Conservation (phyloP, 2,329 filamentous ascomycete species). For the Apiospora malaysiana region DNA sequence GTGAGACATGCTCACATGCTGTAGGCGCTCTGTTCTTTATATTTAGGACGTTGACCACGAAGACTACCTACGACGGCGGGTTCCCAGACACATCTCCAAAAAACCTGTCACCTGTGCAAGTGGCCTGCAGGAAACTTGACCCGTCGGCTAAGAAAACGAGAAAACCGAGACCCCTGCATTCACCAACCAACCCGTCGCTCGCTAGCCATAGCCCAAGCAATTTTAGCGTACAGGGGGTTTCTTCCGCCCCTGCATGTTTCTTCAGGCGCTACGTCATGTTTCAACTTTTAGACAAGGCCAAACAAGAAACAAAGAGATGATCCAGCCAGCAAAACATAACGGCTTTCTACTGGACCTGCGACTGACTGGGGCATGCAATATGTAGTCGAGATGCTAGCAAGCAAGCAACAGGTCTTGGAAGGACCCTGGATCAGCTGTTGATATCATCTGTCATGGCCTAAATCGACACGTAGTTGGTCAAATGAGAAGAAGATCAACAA, state of each 20-base stretch:
- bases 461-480: neutral
- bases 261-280: constrained; percentile 15
- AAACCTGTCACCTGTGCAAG: neutral
- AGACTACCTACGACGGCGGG: neutral
- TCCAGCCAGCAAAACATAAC: constrained; percentile 7
- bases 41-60: neutral
- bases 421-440: neutral
- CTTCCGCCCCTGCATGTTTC: constrained; percentile 6
- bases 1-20: neutral
- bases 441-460: neutral
- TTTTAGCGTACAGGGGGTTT: neutral
- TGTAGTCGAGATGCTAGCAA: neutral
- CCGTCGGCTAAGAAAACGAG: neutral
- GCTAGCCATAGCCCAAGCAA: neutral
- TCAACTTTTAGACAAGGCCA: neutral
- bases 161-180: neutral
- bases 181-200: neutral
- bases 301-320: constrained; percentile 15
- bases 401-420: neutral
- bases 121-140: constrained; percentile 2
- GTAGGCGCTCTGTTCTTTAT: neutral
- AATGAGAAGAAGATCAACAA: neutral
- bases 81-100: neutral
- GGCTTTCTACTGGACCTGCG: neutral
- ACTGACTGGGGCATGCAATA: no score